Base-by-base conservation (phyloP, 2,329 filamentous ascomycete genomes). In the Exserohilum turcica region DNA sequence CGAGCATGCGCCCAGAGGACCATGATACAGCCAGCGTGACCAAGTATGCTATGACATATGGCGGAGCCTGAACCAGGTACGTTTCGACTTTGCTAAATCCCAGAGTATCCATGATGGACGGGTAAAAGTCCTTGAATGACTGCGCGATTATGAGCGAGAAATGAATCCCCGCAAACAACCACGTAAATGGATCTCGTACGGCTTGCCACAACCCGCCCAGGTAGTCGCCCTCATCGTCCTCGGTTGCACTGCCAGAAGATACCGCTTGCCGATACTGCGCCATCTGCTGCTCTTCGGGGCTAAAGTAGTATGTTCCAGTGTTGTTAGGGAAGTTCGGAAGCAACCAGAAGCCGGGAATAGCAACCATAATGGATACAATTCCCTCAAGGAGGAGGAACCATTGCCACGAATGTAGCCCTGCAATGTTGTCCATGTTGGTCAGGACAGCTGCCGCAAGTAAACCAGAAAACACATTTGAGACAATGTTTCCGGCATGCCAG, bases 301-400 rank as follows among this genome's bases (percentile, higher is more conserved):
- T 48, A 16, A 64, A 52, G 8, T 16, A 61, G 47, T 57, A 51
- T 8, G n/a, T 42, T 12, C 48, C 44, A 6, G 59, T 59, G 39
- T 63, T 59, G 21, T 61, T 24, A 3, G 60, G 58, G 8, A 38
- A 63, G 24, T 0, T 72, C 72, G 49, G 78, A 2, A 79, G 65
- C 12, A 76, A 63, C 19, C 74, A 73, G 28, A 63, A 76, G 0
- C 73, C 68, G 3, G 65, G 54, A 10, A 76, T 52, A 10, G 70
- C 74, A 10, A 76, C 66, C 1, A 71, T 33, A 40, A 77, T 72
- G 0, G 82, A 85, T 1, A 77, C 78, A 2, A 85, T 78, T 1
- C 84, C 84, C 62, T 86, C 84, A 77, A 79, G 75, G 54, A 79
- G 71, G 54, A 80, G 78, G 35, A 80, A 77, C 78, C 78, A 80